phyloP scores from a whole-genome alignment of 176 grass and related monocot genomes.

The Eleusine coracana region DNA sequence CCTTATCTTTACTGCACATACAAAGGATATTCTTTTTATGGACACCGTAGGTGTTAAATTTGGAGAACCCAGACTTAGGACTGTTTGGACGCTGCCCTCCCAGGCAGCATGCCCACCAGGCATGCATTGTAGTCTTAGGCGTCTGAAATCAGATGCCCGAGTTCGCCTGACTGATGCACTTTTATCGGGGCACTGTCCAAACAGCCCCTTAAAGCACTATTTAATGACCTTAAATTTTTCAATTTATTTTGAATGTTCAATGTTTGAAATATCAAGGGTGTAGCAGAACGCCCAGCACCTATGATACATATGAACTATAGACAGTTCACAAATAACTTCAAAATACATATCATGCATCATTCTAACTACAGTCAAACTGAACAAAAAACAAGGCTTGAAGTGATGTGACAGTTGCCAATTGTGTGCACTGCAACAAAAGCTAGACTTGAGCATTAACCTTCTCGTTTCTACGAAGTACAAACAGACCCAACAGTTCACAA shows the following conservation, averaged over 20 bases:
- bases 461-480: too few relatives aligned
- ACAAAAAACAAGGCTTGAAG: slow-evolving; percentile 10
- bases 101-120: too few relatives aligned
- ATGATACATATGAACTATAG: neutral
- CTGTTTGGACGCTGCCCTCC: too few relatives aligned
- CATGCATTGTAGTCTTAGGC: too few relatives aligned
- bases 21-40: neutral
- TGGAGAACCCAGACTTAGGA: neutral
- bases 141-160: too few relatives aligned
- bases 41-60: slow-evolving; percentile 1
- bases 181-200: too few relatives aligned
- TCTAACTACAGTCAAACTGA: neutral
- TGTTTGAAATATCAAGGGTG: neutral
- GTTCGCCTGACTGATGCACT: too few relatives aligned
- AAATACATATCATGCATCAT: neutral
- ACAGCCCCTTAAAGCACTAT: neutral
- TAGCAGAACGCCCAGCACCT: neutral
- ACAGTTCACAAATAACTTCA: neutral
- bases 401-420: neutral
- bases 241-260: neutral
- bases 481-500: too few relatives aligned
- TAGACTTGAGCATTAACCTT: too few relatives aligned
- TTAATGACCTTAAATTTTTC: neutral
- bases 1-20: neutral
- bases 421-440: neutral